phyloP scores from a whole-genome alignment of 140 eudicot species.

The Stevia rebaudiana region DNA sequence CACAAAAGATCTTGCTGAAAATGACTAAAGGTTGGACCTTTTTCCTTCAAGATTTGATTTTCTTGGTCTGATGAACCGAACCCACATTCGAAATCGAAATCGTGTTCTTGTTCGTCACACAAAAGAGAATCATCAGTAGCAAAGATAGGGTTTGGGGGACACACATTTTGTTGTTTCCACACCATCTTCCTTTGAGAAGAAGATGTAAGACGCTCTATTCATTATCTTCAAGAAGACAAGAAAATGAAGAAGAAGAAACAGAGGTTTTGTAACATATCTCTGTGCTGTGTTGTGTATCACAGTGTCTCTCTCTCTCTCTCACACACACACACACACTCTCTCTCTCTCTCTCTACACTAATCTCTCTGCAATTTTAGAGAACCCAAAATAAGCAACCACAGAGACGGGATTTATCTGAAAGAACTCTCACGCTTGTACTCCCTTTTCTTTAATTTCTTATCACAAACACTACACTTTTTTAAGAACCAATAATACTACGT shows the following conservation, averaged over 20 bases:
- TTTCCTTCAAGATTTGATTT: constrained; percentile 16
- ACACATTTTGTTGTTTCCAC: constrained; percentile 32
- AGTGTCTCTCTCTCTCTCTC: not conserved
- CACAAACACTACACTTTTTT: not conserved
- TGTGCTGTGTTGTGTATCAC: constrained; percentile 6
- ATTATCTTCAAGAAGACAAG: constrained; percentile 48
- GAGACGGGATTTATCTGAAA: constrained; percentile 44
- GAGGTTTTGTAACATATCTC: constrained; percentile 35
- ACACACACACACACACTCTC: not conserved
- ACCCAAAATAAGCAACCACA: constrained; percentile 32
- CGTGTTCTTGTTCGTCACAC: constrained; percentile 67
- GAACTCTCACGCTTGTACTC: constrained; percentile 53
- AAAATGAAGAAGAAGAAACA: constrained; percentile 11
- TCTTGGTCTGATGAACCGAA: constrained; percentile 14
- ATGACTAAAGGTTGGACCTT: constrained; percentile 25
- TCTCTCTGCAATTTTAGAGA: constrained; percentile 11
- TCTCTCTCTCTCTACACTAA: constrained; percentile 13
- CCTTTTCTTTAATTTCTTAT: constrained; percentile 3
- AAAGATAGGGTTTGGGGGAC: constrained; percentile 36
- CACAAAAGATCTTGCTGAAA: constrained; percentile 46
- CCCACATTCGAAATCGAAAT: constrained; percentile 32
- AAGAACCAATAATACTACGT: too few species aligned
- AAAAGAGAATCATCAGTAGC: constrained; percentile 46
- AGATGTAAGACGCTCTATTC: constrained; percentile 44
- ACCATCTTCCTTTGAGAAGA: constrained; percentile 44